These are phyloP conservation scores for Magnusiomyces sp. DNA, from an alignment of 1,139 yeast genomes.

Conservation along the genomic window DNA sequence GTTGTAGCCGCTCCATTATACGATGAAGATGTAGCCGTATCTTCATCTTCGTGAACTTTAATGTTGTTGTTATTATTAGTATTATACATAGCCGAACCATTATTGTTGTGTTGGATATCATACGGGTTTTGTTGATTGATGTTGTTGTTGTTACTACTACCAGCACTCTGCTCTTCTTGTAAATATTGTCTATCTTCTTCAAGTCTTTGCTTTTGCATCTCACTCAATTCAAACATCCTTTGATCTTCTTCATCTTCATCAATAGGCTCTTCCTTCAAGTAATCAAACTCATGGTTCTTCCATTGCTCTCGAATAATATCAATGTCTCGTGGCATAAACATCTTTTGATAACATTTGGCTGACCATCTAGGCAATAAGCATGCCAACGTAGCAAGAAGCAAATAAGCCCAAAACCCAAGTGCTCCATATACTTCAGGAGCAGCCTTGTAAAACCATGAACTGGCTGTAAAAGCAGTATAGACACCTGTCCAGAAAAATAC, in stretches of 20 bases:
- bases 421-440: conserved; percentile 69
- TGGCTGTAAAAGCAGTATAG: conserved; percentile 57
- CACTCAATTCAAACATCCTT: neutral
- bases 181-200: neutral
- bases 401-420: conserved; percentile 73
- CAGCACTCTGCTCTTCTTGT: neutral
- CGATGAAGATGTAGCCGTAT: too few relatives aligned
- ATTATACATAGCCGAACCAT: neutral
- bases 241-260: neutral
- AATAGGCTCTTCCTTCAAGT: conserved; percentile 16
- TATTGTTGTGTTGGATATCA: neutral
- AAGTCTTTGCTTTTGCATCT: neutral
- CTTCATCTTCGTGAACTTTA: too few relatives aligned
- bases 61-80: too few relatives aligned
- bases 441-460: conserved; percentile 68
- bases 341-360: conserved; percentile 52
- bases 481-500: conserved; percentile 86
- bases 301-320: conserved; percentile 73
- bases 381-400: conserved; percentile 58
- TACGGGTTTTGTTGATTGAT: neutral
- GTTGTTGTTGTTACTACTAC: neutral
- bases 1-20: too few relatives aligned
- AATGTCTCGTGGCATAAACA: conserved; percentile 65
- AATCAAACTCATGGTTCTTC: conserved; percentile 9
- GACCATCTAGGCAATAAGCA: conserved; percentile 74